phyloP scores from a whole-genome alignment of 331 rosid species.

The Quercus phellos region DNA sequence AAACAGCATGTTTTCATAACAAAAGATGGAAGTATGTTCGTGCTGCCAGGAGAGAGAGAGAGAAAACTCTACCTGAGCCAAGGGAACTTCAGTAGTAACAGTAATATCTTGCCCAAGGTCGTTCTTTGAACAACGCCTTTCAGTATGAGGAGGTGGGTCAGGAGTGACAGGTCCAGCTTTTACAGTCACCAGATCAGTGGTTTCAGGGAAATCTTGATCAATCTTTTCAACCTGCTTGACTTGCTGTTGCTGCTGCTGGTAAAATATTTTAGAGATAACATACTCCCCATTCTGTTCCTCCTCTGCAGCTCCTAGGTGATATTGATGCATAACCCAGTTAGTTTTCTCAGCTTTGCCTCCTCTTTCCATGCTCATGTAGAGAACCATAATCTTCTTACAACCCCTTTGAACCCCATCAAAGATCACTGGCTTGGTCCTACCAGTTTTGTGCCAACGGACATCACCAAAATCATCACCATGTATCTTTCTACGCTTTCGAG shows the following conservation, averaged over 20 bases:
- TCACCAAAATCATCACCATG: slow-evolving; percentile 62
- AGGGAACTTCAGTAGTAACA: slow-evolving; percentile 7
- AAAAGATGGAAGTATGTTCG: not conserved
- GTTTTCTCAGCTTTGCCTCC: slow-evolving; percentile 88
- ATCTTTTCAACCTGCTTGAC: slow-evolving; percentile 48
- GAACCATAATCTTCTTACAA: slow-evolving; percentile 93
- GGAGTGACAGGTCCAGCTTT: slow-evolving; percentile 72
- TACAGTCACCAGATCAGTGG: slow-evolving; percentile 17
- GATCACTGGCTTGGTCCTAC: slow-evolving; percentile 72
- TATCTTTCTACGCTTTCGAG: slow-evolving; percentile 82
- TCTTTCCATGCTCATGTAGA: slow-evolving; percentile 43
- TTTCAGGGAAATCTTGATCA: slow-evolving; percentile 52
- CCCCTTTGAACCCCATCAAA: slow-evolving; percentile 68
- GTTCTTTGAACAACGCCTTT: slow-evolving; percentile 29
- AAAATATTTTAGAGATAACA: slow-evolving; percentile 74
- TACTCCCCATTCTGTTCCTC: slow-evolving; percentile 70
- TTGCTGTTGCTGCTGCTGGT: slow-evolving; percentile 73
- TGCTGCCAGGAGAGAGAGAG: not conserved
- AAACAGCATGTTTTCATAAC: not conserved
- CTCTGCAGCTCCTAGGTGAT: slow-evolving; percentile 75
- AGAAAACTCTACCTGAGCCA: slow-evolving; percentile 39
- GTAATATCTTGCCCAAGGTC: slow-evolving; percentile 32
- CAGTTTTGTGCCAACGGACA: slow-evolving; percentile 98
- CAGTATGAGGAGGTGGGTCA: slow-evolving; percentile 52
- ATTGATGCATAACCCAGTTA: slow-evolving; percentile 94